Evolutionary conservation across 768 basidiomycete genomes (phyloP).

Genomic region (Auriculariales sp.): DNA sequence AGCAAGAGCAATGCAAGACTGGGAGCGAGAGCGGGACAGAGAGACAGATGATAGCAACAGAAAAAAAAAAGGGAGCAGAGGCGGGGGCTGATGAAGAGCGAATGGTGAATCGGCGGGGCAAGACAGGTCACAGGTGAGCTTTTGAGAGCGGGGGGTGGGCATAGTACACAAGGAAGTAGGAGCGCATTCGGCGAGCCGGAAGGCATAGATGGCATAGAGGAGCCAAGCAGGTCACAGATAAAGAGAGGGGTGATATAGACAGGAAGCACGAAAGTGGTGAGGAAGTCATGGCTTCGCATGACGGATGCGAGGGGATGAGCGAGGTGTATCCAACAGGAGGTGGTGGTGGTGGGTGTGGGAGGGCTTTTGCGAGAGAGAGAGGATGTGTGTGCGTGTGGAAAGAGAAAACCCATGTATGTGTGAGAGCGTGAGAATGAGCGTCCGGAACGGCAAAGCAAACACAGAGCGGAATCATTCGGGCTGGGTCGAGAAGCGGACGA

Average conservation of each 20-base stretch:
- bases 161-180: background rate
- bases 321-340: too few species aligned
- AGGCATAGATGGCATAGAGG: background rate
- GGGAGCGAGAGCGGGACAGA: background rate
- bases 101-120: slow-evolving; percentile 1
- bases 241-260: background rate
- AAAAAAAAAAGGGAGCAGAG: background rate
- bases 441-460: background rate
- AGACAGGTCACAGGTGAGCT: background rate
- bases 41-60: background rate
- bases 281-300: too few species aligned
- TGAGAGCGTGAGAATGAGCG: background rate
- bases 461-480: background rate
- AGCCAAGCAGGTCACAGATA: background rate
- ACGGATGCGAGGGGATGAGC: too few species aligned
- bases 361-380: background rate
- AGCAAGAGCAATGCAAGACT: background rate
- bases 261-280: background rate
- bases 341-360: background rate
- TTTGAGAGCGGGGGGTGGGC: background rate
- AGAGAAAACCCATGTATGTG: background rate
- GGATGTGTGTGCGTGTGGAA: background rate
- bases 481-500: too few species aligned
- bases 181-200: background rate
- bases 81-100: background rate